Evolutionary conservation across 441 rosid species (phyloP).

Genomic region (Jatropha podagrica): DNA sequence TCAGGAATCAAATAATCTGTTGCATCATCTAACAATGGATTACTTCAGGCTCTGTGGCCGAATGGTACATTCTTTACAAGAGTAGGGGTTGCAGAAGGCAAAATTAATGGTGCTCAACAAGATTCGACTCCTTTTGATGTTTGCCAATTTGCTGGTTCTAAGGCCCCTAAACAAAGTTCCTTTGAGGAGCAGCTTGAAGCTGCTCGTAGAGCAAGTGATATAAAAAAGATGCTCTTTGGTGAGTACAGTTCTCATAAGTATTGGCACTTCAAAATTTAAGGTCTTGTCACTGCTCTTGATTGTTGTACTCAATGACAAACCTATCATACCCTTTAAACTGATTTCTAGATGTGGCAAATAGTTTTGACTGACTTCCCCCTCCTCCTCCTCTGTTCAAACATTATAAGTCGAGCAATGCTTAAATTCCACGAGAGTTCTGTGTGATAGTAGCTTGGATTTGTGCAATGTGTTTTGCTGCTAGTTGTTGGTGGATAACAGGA

Average conservation of each 20-base stretch:
- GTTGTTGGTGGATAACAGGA: not conserved
- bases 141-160: constrained; percentile 57
- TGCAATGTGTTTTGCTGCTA: not conserved
- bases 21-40: not conserved
- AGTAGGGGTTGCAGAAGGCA: constrained; percentile 36
- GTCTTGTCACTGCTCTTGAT: not conserved
- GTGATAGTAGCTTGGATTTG: not conserved
- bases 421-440: not conserved
- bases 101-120: constrained; percentile 34
- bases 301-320: not conserved
- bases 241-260: constrained; percentile 28
- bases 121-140: constrained; percentile 39
- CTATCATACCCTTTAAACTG: not conserved
- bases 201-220: constrained; percentile 77
- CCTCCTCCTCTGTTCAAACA: not conserved
- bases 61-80: constrained; percentile 76
- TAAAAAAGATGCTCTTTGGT: constrained; percentile 88
- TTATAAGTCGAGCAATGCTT: not conserved
- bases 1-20: not conserved
- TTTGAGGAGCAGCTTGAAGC: constrained; percentile 90
- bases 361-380: not conserved
- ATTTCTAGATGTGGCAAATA: too few species aligned
- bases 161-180: constrained; percentile 51
- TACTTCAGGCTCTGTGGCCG: constrained; percentile 82
- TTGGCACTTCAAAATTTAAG: not conserved